Evolutionary conservation across 352 stramenopile genomes (phyloP).

Genomic region (Globisporangium megalacanthum): DNA sequence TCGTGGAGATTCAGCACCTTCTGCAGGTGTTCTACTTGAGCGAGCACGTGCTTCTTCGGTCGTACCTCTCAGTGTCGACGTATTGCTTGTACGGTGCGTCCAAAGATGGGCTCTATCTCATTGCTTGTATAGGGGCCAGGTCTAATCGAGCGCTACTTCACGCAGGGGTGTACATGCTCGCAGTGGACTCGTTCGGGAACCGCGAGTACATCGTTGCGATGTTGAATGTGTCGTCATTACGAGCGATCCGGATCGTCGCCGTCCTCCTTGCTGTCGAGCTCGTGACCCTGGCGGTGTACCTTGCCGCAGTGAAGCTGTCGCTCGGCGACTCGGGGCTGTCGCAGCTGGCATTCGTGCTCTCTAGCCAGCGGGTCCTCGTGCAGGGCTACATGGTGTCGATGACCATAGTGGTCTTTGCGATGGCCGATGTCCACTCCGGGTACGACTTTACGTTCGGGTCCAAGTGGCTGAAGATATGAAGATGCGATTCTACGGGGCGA

Average conservation of each 20-base stretch:
- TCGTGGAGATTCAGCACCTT: slow-evolving; percentile 1
- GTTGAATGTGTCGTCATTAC: slow-evolving; percentile 1
- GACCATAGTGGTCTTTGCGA: not conserved
- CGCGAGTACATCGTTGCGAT: slow-evolving; percentile 1
- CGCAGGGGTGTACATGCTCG: slow-evolving; percentile 5
- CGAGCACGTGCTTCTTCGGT: slow-evolving; percentile 1
- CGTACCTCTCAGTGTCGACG: slow-evolving; percentile 1
- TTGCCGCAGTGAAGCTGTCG: not conserved
- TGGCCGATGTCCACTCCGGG: not conserved
- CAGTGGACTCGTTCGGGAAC: slow-evolving; percentile 5
- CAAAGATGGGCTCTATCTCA: not conserved
- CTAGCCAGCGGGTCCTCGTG: not conserved
- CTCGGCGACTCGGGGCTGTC: slow-evolving; percentile 2
- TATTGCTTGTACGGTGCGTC: slow-evolving; percentile 4
- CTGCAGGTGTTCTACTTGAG: slow-evolving; percentile 1
- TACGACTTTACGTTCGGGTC: slow-evolving; percentile 7
- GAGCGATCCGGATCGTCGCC: not conserved
- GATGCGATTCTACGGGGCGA: too few species aligned
- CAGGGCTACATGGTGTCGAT: not conserved
- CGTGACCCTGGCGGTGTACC: slow-evolving; percentile 1
- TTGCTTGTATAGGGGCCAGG: not conserved
- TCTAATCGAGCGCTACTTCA: not conserved
- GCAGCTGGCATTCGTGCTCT: slow-evolving; percentile 5
- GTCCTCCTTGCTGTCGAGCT: slow-evolving; percentile 2
- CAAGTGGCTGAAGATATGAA: slow-evolving; percentile 1